Evolutionary conservation across 139 green algal species (phyloP).

Genomic region (Mychonastes homosphaera): DNA sequence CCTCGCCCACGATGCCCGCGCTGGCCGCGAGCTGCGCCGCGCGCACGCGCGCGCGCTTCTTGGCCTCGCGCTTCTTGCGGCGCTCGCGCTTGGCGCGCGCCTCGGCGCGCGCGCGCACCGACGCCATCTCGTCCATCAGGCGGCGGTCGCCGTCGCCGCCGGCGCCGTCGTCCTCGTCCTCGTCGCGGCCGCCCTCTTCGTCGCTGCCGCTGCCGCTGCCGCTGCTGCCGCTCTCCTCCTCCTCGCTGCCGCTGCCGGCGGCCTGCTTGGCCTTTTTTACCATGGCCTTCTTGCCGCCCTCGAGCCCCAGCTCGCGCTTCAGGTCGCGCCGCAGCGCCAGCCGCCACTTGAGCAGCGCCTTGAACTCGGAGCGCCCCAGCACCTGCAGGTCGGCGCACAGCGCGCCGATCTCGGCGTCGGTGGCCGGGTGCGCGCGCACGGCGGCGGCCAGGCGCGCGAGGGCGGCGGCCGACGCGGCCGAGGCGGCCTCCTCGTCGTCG

Average conservation of each 20-base stretch:
- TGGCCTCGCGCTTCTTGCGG: slow-evolving; percentile 53
- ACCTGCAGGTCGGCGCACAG: slow-evolving; percentile 88
- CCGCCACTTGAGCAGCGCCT: slow-evolving; percentile 85
- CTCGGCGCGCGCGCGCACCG: slow-evolving; percentile 59
- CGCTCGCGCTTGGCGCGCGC: slow-evolving; percentile 43
- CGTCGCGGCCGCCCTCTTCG: background rate
- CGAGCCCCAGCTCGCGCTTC: slow-evolving; percentile 27
- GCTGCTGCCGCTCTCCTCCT: slow-evolving; percentile 3
- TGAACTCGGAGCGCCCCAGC: slow-evolving; percentile 92
- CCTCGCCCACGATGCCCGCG: slow-evolving; percentile 33
- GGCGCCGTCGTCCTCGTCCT: slow-evolving; percentile 6
- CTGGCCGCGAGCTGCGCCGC: slow-evolving; percentile 41
- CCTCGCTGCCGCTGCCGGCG: slow-evolving; percentile 6
- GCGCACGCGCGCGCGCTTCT: slow-evolving; percentile 65
- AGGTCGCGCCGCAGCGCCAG: slow-evolving; percentile 29
- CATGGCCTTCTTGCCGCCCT: slow-evolving; percentile 15
- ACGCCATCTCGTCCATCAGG: slow-evolving; percentile 81
- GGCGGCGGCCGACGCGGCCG: too few relatives aligned
- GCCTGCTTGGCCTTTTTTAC: slow-evolving; percentile 11
- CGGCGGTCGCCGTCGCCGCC: slow-evolving; percentile 56
- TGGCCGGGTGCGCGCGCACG: slow-evolving; percentile 52
- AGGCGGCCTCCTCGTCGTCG: slow-evolving; percentile 2
- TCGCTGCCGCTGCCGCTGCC: slow-evolving; percentile 5
- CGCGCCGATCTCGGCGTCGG: slow-evolving; percentile 60
- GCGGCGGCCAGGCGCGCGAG: slow-evolving; percentile 1